Base-by-base conservation (phyloP, 192 early-diverging fungal species). In the Backusella circina region DNA sequence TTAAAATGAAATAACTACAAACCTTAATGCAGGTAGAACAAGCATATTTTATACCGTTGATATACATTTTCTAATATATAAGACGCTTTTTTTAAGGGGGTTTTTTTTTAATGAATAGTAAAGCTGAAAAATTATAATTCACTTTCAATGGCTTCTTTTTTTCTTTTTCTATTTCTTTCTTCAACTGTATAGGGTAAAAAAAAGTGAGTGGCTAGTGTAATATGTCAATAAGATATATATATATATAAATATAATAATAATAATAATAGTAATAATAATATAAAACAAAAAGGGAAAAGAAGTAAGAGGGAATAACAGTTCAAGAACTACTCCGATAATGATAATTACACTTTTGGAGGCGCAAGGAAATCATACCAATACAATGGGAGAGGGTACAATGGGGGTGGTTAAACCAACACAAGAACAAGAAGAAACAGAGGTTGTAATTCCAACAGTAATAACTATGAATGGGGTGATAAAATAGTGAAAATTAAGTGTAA, bases 21-120 rank as follows among this genome's bases (percentile, higher is more conserved):
- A 78, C 77, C 77, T 78, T 78, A 47, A 78, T 74, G 67, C 77
- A 78, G 26, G 77, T 78, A 30, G 71, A 65, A 35, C 77, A 78
- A 15, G 77, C 77, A 73, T 67, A 78, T 68, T 78, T 78, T 38
- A 70, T 21, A 65, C 72, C 77, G 72, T 78, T 78, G 47, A 78
- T 73, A 51, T 73, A 69, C 72, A 78, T 74, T 31, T 18, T 61
- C 1, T 21, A 23, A 18, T 31, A 39, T 50, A 13, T 13, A 28
- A 28, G 2, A 18, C 44, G 44, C 18, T 57, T 26, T 57, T 54
- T 57, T 57, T 57, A 21, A 30, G n/a, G 54, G 3, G 5, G 12
- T 28, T 61, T 61, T 61, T 28, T 28, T 61, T 61, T 61, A 3
- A 28, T 61, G 26, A 61, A 23, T 23, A 61, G n/a, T 28, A 26